phyloP scores from a whole-genome alignment of 768 basidiomycete species.

The Trametes punicea region DNA sequence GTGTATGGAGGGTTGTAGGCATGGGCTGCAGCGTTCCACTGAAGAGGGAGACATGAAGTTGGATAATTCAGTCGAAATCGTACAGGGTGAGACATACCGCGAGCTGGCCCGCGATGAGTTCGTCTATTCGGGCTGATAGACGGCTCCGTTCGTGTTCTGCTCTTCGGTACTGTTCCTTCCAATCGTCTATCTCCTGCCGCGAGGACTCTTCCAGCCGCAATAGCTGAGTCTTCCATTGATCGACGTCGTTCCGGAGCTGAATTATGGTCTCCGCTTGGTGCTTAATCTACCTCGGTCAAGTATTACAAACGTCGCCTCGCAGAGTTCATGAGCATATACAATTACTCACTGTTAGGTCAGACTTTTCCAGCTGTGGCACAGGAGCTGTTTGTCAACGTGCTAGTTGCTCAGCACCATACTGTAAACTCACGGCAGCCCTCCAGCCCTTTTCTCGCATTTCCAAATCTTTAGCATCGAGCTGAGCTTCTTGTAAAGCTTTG shows the following conservation, averaged over 20 bases:
- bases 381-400: too few relatives aligned
- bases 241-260: constrained; percentile 59
- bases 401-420: constrained; percentile 7
- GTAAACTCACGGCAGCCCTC: constrained; percentile 48
- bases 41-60: constrained; percentile 4
- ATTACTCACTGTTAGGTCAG: constrained; percentile 49
- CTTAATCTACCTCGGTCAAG: constrained; percentile 39
- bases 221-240: constrained; percentile 72
- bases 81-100: constrained; percentile 25
- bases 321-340: not conserved
- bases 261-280: constrained; percentile 60
- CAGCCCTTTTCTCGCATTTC: constrained; percentile 40
- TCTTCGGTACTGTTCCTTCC: constrained; percentile 78
- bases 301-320: not conserved
- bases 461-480: constrained; percentile 46
- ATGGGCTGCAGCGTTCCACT: constrained; percentile 24
- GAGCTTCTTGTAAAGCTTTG: constrained; percentile 42
- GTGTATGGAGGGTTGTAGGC: constrained; percentile 15
- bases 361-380: constrained; percentile 45
- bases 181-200: constrained; percentile 53
- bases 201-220: constrained; percentile 45
- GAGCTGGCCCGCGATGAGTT: constrained; percentile 47
- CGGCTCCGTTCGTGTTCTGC: constrained; percentile 66
- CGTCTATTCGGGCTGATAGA: constrained; percentile 55
- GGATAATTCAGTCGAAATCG: not conserved